A percentile compares a stretch with the other conserved stretches of the same genome.
phyloP scores from a whole-genome alignment of 2,329 filamentous ascomycete species.

The Leptographium radiaticola region DNA sequence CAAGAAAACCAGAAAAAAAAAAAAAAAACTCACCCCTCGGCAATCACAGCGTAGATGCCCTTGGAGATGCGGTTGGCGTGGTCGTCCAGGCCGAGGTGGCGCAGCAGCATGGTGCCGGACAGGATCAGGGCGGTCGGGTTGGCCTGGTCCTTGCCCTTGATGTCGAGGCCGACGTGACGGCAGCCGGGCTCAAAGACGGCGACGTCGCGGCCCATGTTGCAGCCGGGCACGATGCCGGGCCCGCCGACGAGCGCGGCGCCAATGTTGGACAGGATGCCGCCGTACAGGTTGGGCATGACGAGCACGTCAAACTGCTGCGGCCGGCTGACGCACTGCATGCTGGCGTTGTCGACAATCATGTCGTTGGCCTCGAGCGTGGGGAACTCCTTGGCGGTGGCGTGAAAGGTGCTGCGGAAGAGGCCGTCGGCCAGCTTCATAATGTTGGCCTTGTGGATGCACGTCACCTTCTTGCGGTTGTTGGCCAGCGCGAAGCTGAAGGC shows the following conservation, averaged over 20 bases:
- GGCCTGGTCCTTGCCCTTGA: constrained; percentile 98
- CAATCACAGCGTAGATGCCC: constrained; percentile 65
- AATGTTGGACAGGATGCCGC: constrained; percentile 97
- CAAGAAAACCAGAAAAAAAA: neutral
- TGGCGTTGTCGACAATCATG: constrained; percentile 99
- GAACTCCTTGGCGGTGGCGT: constrained; percentile 85
- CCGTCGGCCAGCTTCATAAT: constrained; percentile 99
- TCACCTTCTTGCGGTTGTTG: constrained; percentile 99
- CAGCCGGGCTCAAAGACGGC: constrained; percentile 98
- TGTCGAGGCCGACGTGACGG: constrained; percentile 97
- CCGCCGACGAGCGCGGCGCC: constrained; percentile 93
- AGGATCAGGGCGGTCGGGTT: constrained; percentile 95
- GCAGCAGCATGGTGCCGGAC: constrained; percentile 91
- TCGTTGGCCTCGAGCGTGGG: constrained; percentile 92
- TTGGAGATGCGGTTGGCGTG: constrained; percentile 97
- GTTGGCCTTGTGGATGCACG: constrained; percentile 99
- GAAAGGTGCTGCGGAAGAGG: constrained; percentile 96
- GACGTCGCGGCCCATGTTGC: constrained; percentile 98
- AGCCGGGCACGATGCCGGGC: constrained; percentile 91
- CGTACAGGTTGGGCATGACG: constrained; percentile 99
- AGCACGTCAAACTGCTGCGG: constrained; percentile 99
- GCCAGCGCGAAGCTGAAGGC: constrained; percentile 95
- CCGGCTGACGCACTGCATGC: constrained; percentile 93
- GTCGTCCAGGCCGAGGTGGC: constrained; percentile 92
- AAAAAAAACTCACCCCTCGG: constrained; percentile 59